phyloP scores from a whole-genome alignment of 2,329 filamentous ascomycete species.

The Sphaerostilbella broomeana region DNA sequence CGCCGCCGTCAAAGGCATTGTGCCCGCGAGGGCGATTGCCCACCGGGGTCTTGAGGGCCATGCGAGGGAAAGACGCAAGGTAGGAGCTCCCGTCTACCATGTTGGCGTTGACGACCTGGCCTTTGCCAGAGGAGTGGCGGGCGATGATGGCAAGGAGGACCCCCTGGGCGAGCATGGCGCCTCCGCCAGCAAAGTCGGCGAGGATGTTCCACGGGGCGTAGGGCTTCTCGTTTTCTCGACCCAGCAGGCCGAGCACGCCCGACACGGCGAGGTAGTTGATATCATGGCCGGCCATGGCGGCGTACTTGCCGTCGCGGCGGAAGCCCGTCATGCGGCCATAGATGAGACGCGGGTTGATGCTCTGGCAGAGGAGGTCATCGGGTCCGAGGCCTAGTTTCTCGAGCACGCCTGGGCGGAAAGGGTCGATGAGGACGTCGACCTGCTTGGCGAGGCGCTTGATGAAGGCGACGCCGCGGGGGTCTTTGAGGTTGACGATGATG shows the following conservation, averaged over 20 bases:
- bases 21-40: conserved; percentile 61
- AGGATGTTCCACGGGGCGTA: conserved; percentile 77
- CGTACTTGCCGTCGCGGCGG: conserved; percentile 77
- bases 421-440: conserved; percentile 84
- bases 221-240: conserved; percentile 61
- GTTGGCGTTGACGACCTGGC: conserved; percentile 90
- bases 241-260: conserved; percentile 71
- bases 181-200: conserved; percentile 87
- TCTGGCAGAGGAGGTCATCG: conserved; percentile 54
- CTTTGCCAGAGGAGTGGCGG: conserved; percentile 56
- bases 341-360: conserved; percentile 66
- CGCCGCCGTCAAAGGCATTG: conserved; percentile 77
- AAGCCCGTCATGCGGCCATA: conserved; percentile 88
- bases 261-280: conserved; percentile 94
- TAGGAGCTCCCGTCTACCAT: conserved; percentile 91
- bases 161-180: conserved; percentile 73
- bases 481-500: conserved; percentile 73
- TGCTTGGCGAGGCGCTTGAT: conserved; percentile 60
- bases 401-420: conserved; percentile 84
- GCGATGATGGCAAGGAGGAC: conserved; percentile 73
- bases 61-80: conserved; percentile 68
- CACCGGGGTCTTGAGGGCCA: conserved; percentile 55
- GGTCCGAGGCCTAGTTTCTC: conserved; percentile 78
- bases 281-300: conserved; percentile 85
- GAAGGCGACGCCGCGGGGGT: conserved; percentile 53